Evolutionary conservation across 148 eudicot species (phyloP).

Genomic region (Bassia scoparia): DNA sequence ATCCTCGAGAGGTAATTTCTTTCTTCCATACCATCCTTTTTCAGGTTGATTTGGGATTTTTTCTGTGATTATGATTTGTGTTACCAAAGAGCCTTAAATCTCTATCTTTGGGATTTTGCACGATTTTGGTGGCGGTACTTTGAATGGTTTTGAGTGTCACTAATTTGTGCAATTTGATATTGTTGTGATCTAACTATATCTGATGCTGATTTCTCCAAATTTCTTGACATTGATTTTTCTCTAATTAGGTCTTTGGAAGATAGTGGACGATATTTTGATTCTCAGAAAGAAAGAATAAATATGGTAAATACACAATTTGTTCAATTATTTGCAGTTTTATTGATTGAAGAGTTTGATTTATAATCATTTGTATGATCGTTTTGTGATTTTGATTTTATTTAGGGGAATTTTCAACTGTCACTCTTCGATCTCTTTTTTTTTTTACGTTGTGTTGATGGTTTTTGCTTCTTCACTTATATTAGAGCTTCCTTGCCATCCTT

Average conservation of each 20-base stretch:
- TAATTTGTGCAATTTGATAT: background rate
- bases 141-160: too few relatives aligned
- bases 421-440: slow-evolving; percentile 85
- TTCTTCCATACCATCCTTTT: too few relatives aligned
- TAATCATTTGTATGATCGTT: background rate
- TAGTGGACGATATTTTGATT: slow-evolving; percentile 1
- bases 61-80: too few relatives aligned
- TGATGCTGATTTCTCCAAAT: background rate
- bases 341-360: background rate
- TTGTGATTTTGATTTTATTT: slow-evolving; percentile 1
- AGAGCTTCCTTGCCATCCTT: slow-evolving; percentile 82
- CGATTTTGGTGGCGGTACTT: too few relatives aligned
- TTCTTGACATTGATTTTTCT: background rate
- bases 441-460: slow-evolving; percentile 73
- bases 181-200: background rate
- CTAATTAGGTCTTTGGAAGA: background rate
- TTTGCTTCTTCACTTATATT: slow-evolving; percentile 82
- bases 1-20: too few relatives aligned
- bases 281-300: background rate
- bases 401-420: slow-evolving; percentile 65
- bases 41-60: too few relatives aligned
- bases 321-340: background rate
- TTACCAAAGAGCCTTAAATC: too few relatives aligned
- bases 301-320: slow-evolving; percentile 21
- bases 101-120: too few relatives aligned